Evolutionary conservation across 805 yeast genomes (phyloP).

Genomic region (Starmerella bombicola): DNA sequence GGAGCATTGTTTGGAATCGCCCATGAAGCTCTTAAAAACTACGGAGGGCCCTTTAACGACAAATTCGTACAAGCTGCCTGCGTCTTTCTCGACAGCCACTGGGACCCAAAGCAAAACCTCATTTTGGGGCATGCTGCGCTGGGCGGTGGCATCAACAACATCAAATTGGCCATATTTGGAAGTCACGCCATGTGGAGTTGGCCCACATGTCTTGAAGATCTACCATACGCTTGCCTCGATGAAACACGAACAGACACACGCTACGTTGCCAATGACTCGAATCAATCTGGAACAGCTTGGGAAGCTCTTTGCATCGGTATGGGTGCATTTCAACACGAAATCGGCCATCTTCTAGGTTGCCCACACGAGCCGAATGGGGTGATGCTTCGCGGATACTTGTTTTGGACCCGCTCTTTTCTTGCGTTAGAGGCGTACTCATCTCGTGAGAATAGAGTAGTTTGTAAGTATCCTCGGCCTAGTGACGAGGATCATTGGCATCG

Average conservation of each 20-base stretch:
- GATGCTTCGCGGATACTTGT: conserved; percentile 76
- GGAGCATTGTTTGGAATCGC: conserved; percentile 77
- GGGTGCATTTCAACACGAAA: conserved; percentile 93
- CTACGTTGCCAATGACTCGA: conserved; percentile 84
- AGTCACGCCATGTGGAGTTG: conserved; percentile 84
- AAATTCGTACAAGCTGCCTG: conserved; percentile 69
- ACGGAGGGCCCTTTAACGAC: conserved; percentile 42
- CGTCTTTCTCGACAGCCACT: conserved; percentile 70
- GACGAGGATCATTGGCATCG: conserved; percentile 84
- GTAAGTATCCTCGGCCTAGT: conserved; percentile 31
- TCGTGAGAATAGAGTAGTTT: conserved; percentile 32
- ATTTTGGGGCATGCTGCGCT: conserved; percentile 84
- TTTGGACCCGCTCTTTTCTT: conserved; percentile 69
- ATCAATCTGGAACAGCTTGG: conserved; percentile 79
- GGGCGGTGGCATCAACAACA: conserved; percentile 68
- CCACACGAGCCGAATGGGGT: conserved; percentile 88
- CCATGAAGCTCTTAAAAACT: conserved; percentile 48
- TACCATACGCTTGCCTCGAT: conserved; percentile 59
- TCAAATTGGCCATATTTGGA: conserved; percentile 82
- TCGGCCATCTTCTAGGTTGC: conserved; percentile 81
- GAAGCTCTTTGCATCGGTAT: conserved; percentile 74
- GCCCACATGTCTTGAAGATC: conserved; percentile 71
- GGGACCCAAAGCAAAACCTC: conserved; percentile 48
- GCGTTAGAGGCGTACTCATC: conserved; percentile 47
- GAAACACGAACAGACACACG: conserved; percentile 45